These are phyloP conservation scores for Aspergillus wentii DNA, from an alignment of 495 filamentous ascomycete species.

Conservation along the genomic window DNA sequence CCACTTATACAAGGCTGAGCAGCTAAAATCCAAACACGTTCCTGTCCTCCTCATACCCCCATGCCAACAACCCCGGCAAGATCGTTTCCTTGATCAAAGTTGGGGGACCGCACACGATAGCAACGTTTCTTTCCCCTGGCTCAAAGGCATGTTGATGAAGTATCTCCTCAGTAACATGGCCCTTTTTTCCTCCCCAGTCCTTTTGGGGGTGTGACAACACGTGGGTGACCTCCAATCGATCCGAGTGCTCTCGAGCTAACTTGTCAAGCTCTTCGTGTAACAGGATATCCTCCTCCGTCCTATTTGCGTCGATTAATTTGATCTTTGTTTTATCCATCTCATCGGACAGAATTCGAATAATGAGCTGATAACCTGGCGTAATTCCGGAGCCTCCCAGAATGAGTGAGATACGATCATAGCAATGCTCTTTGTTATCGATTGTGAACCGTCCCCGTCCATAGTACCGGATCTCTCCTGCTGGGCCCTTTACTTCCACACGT, in stretches of 20 bases:
- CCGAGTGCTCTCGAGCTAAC: constrained; percentile 17
- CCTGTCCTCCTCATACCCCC: constrained; percentile 22
- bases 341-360: constrained; percentile 16
- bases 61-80: constrained; percentile 23
- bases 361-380: constrained; percentile 28
- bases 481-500: constrained; percentile 37
- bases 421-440: constrained; percentile 9
- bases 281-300: constrained; percentile 29
- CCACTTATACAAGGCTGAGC: background rate
- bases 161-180: constrained; percentile 21
- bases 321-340: constrained; percentile 18
- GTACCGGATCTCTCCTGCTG: constrained; percentile 38
- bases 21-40: constrained; percentile 26
- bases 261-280: constrained; percentile 33
- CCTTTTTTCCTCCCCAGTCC: constrained; percentile 24
- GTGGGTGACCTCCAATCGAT: constrained; percentile 27
- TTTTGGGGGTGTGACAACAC: constrained; percentile 24
- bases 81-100: constrained; percentile 30
- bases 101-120: constrained; percentile 29
- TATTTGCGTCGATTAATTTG: constrained; percentile 27
- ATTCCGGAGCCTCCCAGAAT: constrained; percentile 17
- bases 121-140: constrained; percentile 16
- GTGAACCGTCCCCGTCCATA: constrained; percentile 19
- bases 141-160: constrained; percentile 23
- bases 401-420: constrained; percentile 7